Evolutionary conservation across 2,329 filamentous ascomycete species (phyloP), one percentile per base, ranked within the genome.

Genomic region (Diaporthe citrichinensis): DNA sequence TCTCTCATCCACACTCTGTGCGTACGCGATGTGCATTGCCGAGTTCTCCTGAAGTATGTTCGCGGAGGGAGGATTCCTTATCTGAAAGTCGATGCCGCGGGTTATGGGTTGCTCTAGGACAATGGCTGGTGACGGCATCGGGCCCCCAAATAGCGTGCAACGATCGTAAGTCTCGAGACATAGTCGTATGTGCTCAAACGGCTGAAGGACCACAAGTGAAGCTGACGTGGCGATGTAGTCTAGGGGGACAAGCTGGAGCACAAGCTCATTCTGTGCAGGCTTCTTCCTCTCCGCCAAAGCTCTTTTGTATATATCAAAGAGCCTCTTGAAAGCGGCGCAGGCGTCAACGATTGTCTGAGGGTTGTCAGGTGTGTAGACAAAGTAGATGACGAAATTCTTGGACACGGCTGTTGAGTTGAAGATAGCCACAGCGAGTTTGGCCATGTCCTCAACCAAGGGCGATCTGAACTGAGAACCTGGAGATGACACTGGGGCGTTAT

Each of bases 81-180:
- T 84, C 81, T 94, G 94, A 84, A 97, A 97, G 68, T 94, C 93
- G 71, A 97, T 93, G 39, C 87, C 88, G 36, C 93, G 91, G 15
- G 94, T 94, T 5, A 94, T 85, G 0, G 91, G 86, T 78, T 92
- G 90, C 80, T 95, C 94, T 1, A 97, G 87, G 75, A 94, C 88
- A 73, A 97, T 91, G 0, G 94, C 92, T 3, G 94, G 93, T 0
- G 93, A 91, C 12, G 92, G 90, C 81, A 90, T 87, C 73, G 89
- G 83, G 15, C 90, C 88, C 12, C 85, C 85, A 68, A 90, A 90
- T 36, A 90, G 82, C 15, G 89, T 90, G 80, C 94, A 95, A 8
- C 94, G 91, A 80, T 95, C 94, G 79, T 96, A 97, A 2, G 94
- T 90, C 82, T 96, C 94, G 76, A 95, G 87, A 25, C 93, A 94